phyloP scores from a whole-genome alignment of 108 stramenopile genomes.

The Discostella stelligeroides region DNA sequence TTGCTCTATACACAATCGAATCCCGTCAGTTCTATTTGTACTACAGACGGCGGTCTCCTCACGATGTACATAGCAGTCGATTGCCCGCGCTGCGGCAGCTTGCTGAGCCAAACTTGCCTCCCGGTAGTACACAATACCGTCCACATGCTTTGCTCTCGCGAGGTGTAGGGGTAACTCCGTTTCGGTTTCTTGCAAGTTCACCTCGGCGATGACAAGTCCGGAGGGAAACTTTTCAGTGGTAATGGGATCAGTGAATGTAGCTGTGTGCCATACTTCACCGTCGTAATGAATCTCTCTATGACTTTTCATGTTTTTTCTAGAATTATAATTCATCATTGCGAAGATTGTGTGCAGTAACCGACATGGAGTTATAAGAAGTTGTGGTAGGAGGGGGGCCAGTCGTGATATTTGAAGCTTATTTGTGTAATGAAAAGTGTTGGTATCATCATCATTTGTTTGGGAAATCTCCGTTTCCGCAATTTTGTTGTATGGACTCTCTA shows the following conservation, averaged over 20 bases:
- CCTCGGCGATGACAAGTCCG: constrained; percentile 20
- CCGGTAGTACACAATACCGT: constrained; percentile 30
- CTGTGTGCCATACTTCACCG: constrained; percentile 17
- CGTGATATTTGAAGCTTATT: neutral
- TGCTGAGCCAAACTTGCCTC: constrained; percentile 12
- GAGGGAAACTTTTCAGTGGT: constrained; percentile 36
- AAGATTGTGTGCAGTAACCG: no score
- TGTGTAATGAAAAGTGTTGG: neutral
- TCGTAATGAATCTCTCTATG: neutral
- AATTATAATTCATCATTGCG: no score
- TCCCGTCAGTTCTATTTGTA: neutral
- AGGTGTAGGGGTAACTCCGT: constrained; percentile 17
- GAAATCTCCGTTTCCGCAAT: neutral
- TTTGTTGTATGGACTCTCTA: constrained; percentile 35
- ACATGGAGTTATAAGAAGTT: no score
- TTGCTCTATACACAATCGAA: constrained; percentile 35
- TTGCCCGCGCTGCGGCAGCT: constrained; percentile 48
- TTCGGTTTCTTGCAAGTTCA: constrained; percentile 8
- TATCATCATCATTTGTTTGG: constrained; percentile 1
- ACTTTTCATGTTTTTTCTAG: neutral
- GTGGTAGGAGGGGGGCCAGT: no score
- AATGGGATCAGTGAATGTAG: constrained; percentile 25
- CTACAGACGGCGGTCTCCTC: neutral
- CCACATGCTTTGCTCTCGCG: neutral
- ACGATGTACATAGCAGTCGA: constrained; percentile 40